Conservation (phyloP, 345 rosid genomes). For the Rhodamnia argentea region DNA sequence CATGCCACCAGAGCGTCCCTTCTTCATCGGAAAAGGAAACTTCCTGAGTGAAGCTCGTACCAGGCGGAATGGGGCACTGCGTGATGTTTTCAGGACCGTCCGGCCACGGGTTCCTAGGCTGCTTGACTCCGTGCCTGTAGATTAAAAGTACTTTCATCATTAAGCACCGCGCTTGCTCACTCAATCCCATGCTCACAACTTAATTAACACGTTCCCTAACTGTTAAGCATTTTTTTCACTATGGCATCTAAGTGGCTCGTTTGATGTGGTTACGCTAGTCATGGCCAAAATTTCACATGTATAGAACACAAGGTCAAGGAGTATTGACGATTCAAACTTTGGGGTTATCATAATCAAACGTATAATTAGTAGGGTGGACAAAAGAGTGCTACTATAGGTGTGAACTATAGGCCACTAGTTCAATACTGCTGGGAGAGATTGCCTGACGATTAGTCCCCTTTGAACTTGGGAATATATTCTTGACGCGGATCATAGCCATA, state of each 20-base stretch:
- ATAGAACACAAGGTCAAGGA: background rate
- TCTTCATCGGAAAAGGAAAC: slow-evolving; percentile 13
- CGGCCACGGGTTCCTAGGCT: slow-evolving; percentile 21
- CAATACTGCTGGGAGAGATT: background rate
- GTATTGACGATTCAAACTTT: background rate
- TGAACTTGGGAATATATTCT: background rate
- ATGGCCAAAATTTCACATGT: background rate
- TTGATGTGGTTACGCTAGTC: background rate
- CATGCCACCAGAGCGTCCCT: slow-evolving; percentile 46
- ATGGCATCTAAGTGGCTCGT: background rate
- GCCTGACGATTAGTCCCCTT: background rate
- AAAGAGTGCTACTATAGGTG: background rate
- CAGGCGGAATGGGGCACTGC: slow-evolving; percentile 15
- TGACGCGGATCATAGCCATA: background rate
- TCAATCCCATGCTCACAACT: background rate
- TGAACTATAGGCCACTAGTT: background rate
- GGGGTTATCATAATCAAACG: background rate
- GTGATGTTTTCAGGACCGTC: slow-evolving; percentile 25
- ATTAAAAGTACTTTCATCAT: background rate
- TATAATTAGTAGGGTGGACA: background rate
- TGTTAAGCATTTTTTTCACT: background rate
- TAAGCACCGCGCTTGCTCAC: background rate
- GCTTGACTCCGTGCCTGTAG: slow-evolving; percentile 24
- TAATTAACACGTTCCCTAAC: background rate
- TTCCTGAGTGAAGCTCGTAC: slow-evolving; percentile 13